Percentiles rank a stretch among this genome's conserved stretches.
Conservation (phyloP, 805 yeast genomes). For the Cyberlindnera mrakii region DNA sequence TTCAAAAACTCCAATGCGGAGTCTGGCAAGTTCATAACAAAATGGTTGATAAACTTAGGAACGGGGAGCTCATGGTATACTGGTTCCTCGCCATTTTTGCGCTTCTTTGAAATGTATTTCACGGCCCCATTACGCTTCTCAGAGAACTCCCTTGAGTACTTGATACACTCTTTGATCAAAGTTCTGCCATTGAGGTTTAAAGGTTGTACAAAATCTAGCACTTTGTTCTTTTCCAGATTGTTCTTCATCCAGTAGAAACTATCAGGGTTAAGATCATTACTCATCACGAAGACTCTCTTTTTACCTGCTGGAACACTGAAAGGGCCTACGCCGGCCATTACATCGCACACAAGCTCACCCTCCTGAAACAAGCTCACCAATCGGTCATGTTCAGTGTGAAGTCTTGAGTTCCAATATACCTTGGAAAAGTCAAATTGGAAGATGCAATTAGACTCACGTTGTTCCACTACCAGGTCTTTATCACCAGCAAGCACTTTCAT, state of each 20-base stretch:
- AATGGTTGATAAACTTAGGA: constrained; percentile 60
- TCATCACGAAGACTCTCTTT: constrained; percentile 71
- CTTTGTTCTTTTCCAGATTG: constrained; percentile 64
- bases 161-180: constrained; percentile 60
- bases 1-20: constrained; percentile 79
- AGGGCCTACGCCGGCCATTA: constrained; percentile 98
- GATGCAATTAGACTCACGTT: constrained; percentile 78
- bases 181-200: constrained; percentile 78
- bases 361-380: constrained; percentile 53
- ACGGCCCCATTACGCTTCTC: constrained; percentile 29
- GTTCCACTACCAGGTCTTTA: constrained; percentile 70
- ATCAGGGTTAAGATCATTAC: constrained; percentile 91
- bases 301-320: constrained; percentile 95
- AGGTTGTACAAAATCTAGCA: constrained; percentile 49
- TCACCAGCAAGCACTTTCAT: constrained; percentile 94
- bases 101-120: constrained; percentile 32
- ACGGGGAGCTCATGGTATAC: constrained; percentile 26
- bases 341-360: constrained; percentile 84
- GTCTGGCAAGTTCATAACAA: constrained; percentile 95
- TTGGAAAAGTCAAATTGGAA: constrained; percentile 86
- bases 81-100: constrained; percentile 23
- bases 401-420: constrained; percentile 96
- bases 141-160: constrained; percentile 42
- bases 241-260: constrained; percentile 63
- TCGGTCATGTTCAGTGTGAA: constrained; percentile 90